Evolutionary conservation across 83 land plant species (phyloP).

Genomic region (Diphasiastrum complanatum): DNA sequence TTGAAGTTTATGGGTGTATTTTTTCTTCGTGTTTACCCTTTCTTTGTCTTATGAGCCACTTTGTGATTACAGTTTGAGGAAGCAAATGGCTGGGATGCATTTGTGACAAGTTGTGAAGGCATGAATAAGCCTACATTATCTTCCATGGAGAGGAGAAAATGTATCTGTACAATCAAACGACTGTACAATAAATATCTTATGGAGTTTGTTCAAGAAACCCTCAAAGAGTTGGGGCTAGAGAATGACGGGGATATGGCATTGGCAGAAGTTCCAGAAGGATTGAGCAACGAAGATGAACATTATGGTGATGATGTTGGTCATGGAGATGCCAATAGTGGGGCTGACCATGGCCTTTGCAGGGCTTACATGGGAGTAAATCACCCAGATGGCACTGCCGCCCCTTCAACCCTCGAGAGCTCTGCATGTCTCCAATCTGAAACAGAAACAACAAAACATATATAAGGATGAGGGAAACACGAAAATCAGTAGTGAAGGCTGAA

Average conservation of each 20-base stretch:
- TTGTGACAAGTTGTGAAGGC: slow-evolving; percentile 15
- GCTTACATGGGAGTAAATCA: neutral
- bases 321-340: slow-evolving; percentile 2
- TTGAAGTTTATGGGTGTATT: too few relatives aligned
- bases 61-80: slow-evolving; percentile 10
- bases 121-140: slow-evolving; percentile 17
- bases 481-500: too few relatives aligned
- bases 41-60: too few relatives aligned
- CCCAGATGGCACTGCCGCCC: too few relatives aligned
- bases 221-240: slow-evolving; percentile 18
- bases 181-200: slow-evolving; percentile 19
- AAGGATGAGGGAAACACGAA: too few relatives aligned
- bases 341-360: neutral
- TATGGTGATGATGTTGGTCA: slow-evolving; percentile 8
- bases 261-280: slow-evolving; percentile 13
- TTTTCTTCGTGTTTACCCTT: too few relatives aligned
- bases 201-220: slow-evolving; percentile 18
- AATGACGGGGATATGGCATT: slow-evolving; percentile 9
- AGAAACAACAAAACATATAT: too few relatives aligned
- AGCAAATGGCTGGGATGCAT: slow-evolving; percentile 16
- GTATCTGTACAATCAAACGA: slow-evolving; percentile 12
- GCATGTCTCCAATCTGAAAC: too few relatives aligned
- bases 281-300: slow-evolving; percentile 12
- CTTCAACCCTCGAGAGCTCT: too few relatives aligned
- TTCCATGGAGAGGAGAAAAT: slow-evolving; percentile 3